phyloP scores from a whole-genome alignment of 116 monocot genomes.

The Zostera marina region DNA sequence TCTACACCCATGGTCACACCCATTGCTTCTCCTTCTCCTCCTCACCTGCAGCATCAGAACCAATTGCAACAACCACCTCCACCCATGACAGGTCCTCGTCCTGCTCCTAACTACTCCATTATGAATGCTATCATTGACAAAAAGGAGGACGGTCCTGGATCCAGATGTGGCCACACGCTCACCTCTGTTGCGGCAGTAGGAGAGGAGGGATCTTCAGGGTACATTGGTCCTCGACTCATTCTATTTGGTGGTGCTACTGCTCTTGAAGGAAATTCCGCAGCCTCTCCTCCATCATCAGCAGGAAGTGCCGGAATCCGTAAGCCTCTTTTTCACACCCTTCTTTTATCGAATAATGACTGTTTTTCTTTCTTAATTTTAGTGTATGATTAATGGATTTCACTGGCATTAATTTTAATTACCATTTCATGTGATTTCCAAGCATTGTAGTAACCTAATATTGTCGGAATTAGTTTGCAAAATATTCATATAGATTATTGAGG shows the following conservation, averaged over 20 bases:
- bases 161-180: slow-evolving; percentile 94
- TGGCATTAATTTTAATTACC: too few relatives aligned
- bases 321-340: slow-evolving; percentile 2
- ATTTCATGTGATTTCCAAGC: too few relatives aligned
- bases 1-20: slow-evolving; percentile 3
- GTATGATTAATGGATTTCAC: too few relatives aligned
- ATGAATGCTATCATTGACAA: slow-evolving; percentile 62
- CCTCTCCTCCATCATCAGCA: slow-evolving; percentile 41
- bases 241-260: slow-evolving; percentile 98
- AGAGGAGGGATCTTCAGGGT: slow-evolving; percentile 71
- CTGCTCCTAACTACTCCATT: slow-evolving; percentile 62
- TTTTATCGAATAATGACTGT: too few relatives aligned
- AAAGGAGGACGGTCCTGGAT: slow-evolving; percentile 92
- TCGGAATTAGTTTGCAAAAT: too few relatives aligned
- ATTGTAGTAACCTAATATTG: too few relatives aligned
- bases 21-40: neutral
- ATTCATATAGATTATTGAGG: too few relatives aligned
- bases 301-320: slow-evolving; percentile 89
- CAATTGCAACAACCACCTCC: slow-evolving; percentile 6
- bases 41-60: slow-evolving; percentile 2
- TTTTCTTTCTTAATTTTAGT: too few relatives aligned
- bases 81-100: slow-evolving; percentile 47
- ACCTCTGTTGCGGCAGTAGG: slow-evolving; percentile 89
- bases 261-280: slow-evolving; percentile 79
- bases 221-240: slow-evolving; percentile 71